Evolutionary conservation across 2,329 filamentous ascomycete genomes (phyloP), one percentile per base, ranked within the genome.

Genomic region (Aspergillus hiratsukae): DNA sequence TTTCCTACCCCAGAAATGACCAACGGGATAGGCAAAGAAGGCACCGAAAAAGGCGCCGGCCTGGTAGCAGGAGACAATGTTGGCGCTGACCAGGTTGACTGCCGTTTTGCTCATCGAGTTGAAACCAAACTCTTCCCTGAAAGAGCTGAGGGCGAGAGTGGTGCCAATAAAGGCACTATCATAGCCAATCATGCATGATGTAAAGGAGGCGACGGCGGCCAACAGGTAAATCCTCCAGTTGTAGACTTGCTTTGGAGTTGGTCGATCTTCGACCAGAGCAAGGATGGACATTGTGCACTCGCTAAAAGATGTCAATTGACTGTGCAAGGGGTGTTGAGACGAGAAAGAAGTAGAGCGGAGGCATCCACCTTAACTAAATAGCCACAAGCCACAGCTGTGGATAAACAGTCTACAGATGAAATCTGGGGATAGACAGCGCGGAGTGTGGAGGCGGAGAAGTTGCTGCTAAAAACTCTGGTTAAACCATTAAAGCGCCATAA

Each of bases 21-120:
- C 85, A 35, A 83, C 81, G 8, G 77, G 80, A 63, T 88, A 91
- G 55, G 85, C 87, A 58, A 83, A 81, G 43, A 91, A 75, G n/a
- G 86, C 84, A 51, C 90, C 90, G 64, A 93, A 92, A 76, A 94
- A 92, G 58, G 89, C 89, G 57, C 89, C 89, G 9, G 89, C 90
- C 73, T 93, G 90, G 75, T 90, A 92, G 53, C 88, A 83, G 27
- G 87, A 91, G 52, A 91, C 89, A 59, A 92, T 91, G 71, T 92
- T 93, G 65, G 86, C 79, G 66, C 85, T 86, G 49, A 88, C 76
- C 3, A 88, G 73, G 29, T 85, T 81, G 27, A 85, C 75, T n/a
- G 81, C 69, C 17, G 64, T 52, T 1, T 71, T 56, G 7, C 69
- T 9, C 74, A 86, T 82, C 2, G 73, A 66, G 2, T 71, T 75